Evolutionary conservation across 164 flowering plant species (phyloP).

Genomic region (Vitis labrusca): DNA sequence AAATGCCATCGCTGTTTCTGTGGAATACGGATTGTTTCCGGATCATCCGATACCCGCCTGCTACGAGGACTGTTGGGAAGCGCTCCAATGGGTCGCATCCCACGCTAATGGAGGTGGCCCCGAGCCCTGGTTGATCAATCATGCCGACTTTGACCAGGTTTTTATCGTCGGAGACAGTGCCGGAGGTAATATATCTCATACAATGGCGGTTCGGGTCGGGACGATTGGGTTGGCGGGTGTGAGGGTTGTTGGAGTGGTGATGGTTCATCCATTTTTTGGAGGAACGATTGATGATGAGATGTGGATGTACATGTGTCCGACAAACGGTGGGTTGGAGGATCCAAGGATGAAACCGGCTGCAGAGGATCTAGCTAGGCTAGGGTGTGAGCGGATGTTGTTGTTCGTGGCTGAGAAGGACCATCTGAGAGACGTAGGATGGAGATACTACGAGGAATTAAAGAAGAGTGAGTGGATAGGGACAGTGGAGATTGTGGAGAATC

Average conservation of each 20-base stretch:
- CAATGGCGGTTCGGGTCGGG: constrained; percentile 23
- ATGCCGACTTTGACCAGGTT: constrained; percentile 25
- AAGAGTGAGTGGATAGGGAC: constrained; percentile 34
- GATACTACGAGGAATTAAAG: constrained; percentile 22
- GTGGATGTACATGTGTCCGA: constrained; percentile 31
- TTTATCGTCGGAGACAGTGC: constrained; percentile 39
- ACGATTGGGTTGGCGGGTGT: not conserved
- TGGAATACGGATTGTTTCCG: constrained; percentile 21
- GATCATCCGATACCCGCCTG: constrained; percentile 21
- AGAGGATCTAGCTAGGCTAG: constrained; percentile 25
- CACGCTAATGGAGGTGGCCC: constrained; percentile 14
- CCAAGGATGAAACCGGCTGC: constrained; percentile 34
- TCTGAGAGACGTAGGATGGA: constrained; percentile 11
- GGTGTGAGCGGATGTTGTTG: constrained; percentile 28
- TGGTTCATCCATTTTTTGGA: constrained; percentile 39
- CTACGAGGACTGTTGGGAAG: constrained; percentile 22
- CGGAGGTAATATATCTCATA: constrained; percentile 35
- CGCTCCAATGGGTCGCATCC: constrained; percentile 23
- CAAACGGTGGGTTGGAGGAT: constrained; percentile 20
- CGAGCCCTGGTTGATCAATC: constrained; percentile 24
- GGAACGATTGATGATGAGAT: constrained; percentile 17
- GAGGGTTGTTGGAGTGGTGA: constrained; percentile 19
- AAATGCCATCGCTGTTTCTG: constrained; percentile 11
- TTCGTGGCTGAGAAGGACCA: constrained; percentile 34
- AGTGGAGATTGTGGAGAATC: constrained; percentile 26